Evolutionary conservation across 495 filamentous ascomycete genomes (phyloP).

Genomic region (Lepidopterella palustris): DNA sequence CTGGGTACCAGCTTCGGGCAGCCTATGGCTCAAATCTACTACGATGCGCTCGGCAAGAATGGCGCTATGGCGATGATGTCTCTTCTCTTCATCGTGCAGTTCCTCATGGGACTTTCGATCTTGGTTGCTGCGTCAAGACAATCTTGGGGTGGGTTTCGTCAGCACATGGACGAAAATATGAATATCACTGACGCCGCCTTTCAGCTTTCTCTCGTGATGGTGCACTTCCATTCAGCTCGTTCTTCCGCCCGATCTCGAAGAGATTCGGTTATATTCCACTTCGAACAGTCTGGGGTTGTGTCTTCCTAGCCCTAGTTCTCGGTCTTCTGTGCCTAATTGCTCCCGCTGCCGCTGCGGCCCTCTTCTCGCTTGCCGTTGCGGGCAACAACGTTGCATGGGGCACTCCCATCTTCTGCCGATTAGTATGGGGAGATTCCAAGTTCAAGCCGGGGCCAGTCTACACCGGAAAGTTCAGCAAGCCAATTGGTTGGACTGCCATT

Average conservation of each 20-base stretch:
- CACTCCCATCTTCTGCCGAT: conserved; percentile 55
- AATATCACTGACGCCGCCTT: background rate
- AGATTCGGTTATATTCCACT: conserved; percentile 55
- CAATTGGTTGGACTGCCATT: conserved; percentile 50
- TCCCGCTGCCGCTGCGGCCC: conserved; percentile 50
- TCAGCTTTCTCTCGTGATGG: conserved; percentile 55
- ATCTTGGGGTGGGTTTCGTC: conserved; percentile 39
- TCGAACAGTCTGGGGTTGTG: conserved; percentile 55
- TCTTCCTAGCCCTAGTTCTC: conserved; percentile 46
- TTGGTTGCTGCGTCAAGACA: conserved; percentile 53
- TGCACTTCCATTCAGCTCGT: conserved; percentile 55
- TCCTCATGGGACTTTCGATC: conserved; percentile 49
- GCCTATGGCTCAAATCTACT: conserved; percentile 54
- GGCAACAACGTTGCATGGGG: conserved; percentile 59
- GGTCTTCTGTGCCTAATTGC: conserved; percentile 56
- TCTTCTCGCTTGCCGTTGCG: conserved; percentile 58
- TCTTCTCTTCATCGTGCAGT: conserved; percentile 49
- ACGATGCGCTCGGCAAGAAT: conserved; percentile 47
- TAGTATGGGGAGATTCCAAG: conserved; percentile 54
- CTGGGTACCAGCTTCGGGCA: conserved; percentile 42
- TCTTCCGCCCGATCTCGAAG: conserved; percentile 53
- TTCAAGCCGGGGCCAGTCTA: conserved; percentile 62
- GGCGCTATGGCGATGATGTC: conserved; percentile 53
- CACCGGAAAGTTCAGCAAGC: conserved; percentile 48
- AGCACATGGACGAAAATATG: background rate